Evolutionary conservation across 106 monocot genomes (phyloP).

Genomic region (Dendrobium officinale): DNA sequence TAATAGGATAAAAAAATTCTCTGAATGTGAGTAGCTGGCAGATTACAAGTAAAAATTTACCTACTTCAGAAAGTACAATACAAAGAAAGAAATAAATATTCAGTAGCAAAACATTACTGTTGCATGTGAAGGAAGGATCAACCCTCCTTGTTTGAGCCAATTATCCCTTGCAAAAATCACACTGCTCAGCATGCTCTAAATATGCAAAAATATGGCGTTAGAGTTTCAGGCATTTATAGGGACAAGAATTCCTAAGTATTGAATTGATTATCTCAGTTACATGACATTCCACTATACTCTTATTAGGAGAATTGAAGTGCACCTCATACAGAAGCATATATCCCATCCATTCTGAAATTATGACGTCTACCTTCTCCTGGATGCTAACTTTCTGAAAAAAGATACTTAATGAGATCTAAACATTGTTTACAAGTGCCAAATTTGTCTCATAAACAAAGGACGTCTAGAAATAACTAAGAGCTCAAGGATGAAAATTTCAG

Average conservation of each 20-base stretch:
- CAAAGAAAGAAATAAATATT: neutral
- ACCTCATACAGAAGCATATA: slow-evolving; percentile 99
- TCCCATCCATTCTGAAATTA: slow-evolving; percentile 99
- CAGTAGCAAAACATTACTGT: slow-evolving; percentile 33
- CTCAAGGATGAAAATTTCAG: neutral
- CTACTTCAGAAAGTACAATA: neutral
- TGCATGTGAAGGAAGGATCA: slow-evolving; percentile 98
- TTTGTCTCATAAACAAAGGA: neutral
- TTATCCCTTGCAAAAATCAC: slow-evolving; percentile 89
- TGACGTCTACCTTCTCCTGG: slow-evolving; percentile 95
- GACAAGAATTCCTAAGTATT: neutral
- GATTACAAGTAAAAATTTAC: neutral
- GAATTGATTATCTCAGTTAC: neutral
- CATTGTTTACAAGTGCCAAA: neutral
- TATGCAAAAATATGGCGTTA: neutral
- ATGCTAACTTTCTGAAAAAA: slow-evolving; percentile 64
- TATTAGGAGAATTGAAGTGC: neutral
- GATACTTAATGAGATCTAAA: neutral
- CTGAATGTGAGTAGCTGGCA: neutral
- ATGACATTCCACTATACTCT: neutral
- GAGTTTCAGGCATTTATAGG: neutral
- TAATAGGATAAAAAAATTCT: neutral
- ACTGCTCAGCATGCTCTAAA: slow-evolving; percentile 90
- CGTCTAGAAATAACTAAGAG: neutral
- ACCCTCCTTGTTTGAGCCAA: slow-evolving; percentile 91